A percentile compares a stretch with the other conserved stretches of the same genome.
Conservation (phyloP, 1,139 yeast genomes). For the Pichia cactophila region DNA sequence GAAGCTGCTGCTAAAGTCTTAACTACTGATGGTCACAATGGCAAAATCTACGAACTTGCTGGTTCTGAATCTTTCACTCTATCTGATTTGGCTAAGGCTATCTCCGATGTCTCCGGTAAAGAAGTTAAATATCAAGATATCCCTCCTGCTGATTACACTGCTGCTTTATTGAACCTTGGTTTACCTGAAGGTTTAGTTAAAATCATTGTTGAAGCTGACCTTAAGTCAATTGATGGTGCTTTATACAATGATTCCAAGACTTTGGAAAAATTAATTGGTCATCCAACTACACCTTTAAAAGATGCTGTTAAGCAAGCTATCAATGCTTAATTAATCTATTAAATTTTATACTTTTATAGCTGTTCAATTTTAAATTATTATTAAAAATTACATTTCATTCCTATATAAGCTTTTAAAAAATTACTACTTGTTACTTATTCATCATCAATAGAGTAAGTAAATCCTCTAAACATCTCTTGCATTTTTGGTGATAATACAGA, state of each 20-base stretch:
- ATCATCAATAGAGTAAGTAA: conserved; percentile 79
- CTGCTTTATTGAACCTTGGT: neutral
- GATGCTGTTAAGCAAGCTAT: neutral
- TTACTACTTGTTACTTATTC: neutral
- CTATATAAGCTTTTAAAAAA: neutral
- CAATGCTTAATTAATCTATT: neutral
- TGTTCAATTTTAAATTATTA: neutral
- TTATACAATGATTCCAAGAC: neutral
- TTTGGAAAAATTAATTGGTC: neutral
- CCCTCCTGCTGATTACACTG: neutral
- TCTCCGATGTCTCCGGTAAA: neutral
- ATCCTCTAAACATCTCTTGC: conserved; percentile 97
- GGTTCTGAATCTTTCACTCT: neutral
- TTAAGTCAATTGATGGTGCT: neutral
- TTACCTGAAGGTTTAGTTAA: neutral
- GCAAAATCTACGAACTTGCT: neutral
- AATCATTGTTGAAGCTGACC: neutral
- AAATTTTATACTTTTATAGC: neutral
- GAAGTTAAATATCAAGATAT: neutral
- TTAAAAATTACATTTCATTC: neutral
- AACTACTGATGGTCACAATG: neutral
- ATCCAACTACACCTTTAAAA: neutral
- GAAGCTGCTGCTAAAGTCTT: neutral
- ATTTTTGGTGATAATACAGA: conserved; percentile 76
- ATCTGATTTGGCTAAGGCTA: neutral